phyloP scores from a whole-genome alignment of 2,329 filamentous ascomycete genomes.

The Metarhizium anisopliae region DNA sequence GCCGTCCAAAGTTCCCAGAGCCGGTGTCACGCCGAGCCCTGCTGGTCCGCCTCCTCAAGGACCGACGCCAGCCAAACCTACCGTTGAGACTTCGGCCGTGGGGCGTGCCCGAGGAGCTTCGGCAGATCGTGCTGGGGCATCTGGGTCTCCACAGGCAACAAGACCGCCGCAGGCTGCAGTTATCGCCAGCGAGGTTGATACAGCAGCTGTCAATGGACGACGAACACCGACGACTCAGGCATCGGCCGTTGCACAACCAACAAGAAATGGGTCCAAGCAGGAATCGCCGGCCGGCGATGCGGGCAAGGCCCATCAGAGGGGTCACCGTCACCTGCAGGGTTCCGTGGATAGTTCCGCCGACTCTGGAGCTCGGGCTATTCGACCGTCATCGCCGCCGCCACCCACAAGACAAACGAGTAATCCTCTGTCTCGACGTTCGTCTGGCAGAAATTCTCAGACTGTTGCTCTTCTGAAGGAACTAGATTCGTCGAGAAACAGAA shows the following conservation, averaged over 20 bases:
- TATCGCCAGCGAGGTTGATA: slow-evolving; percentile 42
- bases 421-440: slow-evolving; percentile 49
- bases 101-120: slow-evolving; percentile 41
- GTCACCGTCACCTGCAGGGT: slow-evolving; percentile 43
- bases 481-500: slow-evolving; percentile 73
- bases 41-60: slow-evolving; percentile 46
- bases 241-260: slow-evolving; percentile 34
- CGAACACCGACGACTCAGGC: slow-evolving; percentile 50
- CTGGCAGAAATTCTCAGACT: slow-evolving; percentile 55
- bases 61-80: slow-evolving; percentile 40
- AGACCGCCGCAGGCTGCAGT: slow-evolving; percentile 11
- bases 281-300: slow-evolving; percentile 21
- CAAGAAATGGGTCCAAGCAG: slow-evolving; percentile 28
- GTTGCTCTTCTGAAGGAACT: slow-evolving; percentile 78
- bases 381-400: slow-evolving; percentile 50
- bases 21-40: slow-evolving; percentile 23
- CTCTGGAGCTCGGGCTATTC: slow-evolving; percentile 34
- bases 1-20: slow-evolving; percentile 27
- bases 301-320: slow-evolving; percentile 24
- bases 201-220: slow-evolving; percentile 47
- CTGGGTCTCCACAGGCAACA: slow-evolving; percentile 26
- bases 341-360: slow-evolving; percentile 63
- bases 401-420: slow-evolving; percentile 49
- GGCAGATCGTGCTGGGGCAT: slow-evolving; percentile 31
- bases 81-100: slow-evolving; percentile 28